Conservation (phyloP, 176 grass and related monocot genomes). For the Hordeum vulgare region MorexV3_pseudomolecules_assembly NC_058522.1:564448097-564448596, state of each 20-base stretch:
- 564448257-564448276: not conserved
- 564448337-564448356: not conserved
- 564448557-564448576: constrained; percentile 71
- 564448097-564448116: not conserved
- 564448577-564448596: constrained; percentile 81
- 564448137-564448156: not conserved
- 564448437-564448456: not conserved
- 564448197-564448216: not conserved
- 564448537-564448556: constrained; percentile 94
- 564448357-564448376: not conserved
- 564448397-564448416: not conserved
- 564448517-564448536: constrained; percentile 47
- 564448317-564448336: not conserved
- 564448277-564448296: not conserved
- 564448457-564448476: not conserved
- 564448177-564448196: not conserved
- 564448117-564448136: not conserved
- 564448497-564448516: not conserved
- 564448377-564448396: not conserved
- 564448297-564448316: not conserved
- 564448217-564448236: not conserved
- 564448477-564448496: not conserved
- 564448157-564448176: not conserved
- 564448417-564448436: not conserved
- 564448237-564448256: too few relatives aligned